These are phyloP conservation scores for Auricularia cornea DNA, from an alignment of 768 basidiomycete genomes.

Conservation along the genomic window DNA sequence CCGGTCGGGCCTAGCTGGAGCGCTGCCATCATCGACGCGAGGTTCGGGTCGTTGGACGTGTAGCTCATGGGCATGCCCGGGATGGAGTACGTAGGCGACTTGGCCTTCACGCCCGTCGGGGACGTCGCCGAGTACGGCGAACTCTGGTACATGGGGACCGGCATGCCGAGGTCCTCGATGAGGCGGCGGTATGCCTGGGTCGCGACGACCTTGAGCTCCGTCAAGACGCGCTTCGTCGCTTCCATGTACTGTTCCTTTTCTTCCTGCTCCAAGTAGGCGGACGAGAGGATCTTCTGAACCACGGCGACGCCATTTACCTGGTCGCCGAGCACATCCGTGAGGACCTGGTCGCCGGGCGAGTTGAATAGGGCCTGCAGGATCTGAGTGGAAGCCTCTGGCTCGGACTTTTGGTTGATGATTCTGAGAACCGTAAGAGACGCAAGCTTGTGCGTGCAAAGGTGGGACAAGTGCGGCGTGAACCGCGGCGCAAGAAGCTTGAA, in stretches of 20 bases:
- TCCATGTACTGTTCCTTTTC: slow-evolving; percentile 68
- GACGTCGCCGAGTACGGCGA: slow-evolving; percentile 61
- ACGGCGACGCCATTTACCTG: slow-evolving; percentile 94
- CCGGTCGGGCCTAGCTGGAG: slow-evolving; percentile 46
- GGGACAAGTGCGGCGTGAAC: slow-evolving; percentile 92
- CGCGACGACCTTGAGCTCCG: slow-evolving; percentile 86
- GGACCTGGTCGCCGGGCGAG: slow-evolving; percentile 81
- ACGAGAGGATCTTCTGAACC: slow-evolving; percentile 86
- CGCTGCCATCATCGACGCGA: slow-evolving; percentile 90
- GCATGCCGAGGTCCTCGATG: slow-evolving; percentile 90
- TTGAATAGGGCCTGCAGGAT: slow-evolving; percentile 86
- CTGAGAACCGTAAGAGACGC: slow-evolving; percentile 91
- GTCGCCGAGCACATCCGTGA: slow-evolving; percentile 90
- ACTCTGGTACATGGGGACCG: slow-evolving; percentile 73
- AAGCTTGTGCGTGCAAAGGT: slow-evolving; percentile 95
- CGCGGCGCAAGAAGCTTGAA: slow-evolving; percentile 92
- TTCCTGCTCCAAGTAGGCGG: slow-evolving; percentile 67
- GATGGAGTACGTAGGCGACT: slow-evolving; percentile 46
- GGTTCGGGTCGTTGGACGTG: slow-evolving; percentile 64
- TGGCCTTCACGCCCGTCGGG: slow-evolving; percentile 49
- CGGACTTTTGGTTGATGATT: slow-evolving; percentile 94
- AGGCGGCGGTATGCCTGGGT: slow-evolving; percentile 90
- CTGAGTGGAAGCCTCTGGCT: slow-evolving; percentile 77
- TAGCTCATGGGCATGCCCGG: slow-evolving; percentile 74
- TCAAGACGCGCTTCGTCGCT: slow-evolving; percentile 83